A percentile compares a stretch with the other conserved stretches of the same genome.
phyloP scores from a whole-genome alignment of 805 yeast genomes.

The Scheffersomyces lignosus region DNA sequence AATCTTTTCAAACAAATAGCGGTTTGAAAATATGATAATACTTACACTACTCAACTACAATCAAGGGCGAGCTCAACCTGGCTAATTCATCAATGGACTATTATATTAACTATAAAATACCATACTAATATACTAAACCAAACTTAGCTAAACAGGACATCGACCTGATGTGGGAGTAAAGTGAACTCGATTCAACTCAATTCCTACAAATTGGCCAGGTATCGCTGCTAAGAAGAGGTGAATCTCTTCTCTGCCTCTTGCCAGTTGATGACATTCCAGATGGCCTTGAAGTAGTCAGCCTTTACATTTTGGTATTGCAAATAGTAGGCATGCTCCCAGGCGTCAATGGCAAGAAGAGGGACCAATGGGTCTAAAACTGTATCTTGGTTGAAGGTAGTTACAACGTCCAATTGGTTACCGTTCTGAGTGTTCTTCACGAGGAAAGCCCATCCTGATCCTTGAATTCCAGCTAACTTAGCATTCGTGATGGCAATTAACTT shows the following conservation, averaged over 20 bases:
- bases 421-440: constrained; percentile 47
- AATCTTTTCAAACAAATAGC: too few species aligned
- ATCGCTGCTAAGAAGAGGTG: too few species aligned
- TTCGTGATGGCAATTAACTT: constrained; percentile 42
- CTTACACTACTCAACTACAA: too few species aligned
- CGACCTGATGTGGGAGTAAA: too few species aligned
- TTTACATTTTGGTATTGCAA: constrained; percentile 53
- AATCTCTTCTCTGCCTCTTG: constrained; percentile 49
- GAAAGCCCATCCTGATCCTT: constrained; percentile 57
- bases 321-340: constrained; percentile 57
- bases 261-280: constrained; percentile 54
- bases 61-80: too few species aligned
- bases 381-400: constrained; percentile 49
- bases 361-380: constrained; percentile 44
- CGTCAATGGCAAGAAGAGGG: constrained; percentile 51
- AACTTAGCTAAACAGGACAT: too few species aligned
- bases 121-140: too few species aligned
- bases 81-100: too few species aligned
- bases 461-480: constrained; percentile 47
- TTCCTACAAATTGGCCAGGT: too few species aligned
- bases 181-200: too few species aligned
- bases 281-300: constrained; percentile 49
- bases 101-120: too few species aligned
- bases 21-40: too few species aligned
- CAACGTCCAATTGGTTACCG: constrained; percentile 43